Evolutionary conservation across 2,329 filamentous ascomycete genomes (phyloP).

Genomic region (Cylindrodendrum hubeiense): DNA sequence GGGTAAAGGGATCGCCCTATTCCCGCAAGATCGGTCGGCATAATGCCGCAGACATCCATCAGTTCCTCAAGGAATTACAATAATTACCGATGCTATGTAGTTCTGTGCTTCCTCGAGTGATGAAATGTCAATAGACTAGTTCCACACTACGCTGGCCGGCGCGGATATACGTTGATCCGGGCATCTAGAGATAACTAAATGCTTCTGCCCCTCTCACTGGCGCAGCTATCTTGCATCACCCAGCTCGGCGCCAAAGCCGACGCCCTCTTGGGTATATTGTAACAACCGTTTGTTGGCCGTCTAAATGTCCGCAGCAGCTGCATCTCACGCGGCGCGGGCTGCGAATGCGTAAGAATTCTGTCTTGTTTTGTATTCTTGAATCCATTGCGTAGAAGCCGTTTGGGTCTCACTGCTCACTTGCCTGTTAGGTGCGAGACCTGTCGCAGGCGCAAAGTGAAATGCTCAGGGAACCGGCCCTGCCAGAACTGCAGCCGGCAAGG

Average conservation of each 20-base stretch:
- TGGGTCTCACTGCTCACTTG: neutral
- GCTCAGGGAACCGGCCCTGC: conserved; percentile 44
- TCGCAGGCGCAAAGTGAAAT: conserved; percentile 46
- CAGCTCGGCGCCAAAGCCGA: neutral
- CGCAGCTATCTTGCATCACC: neutral
- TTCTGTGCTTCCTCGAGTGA: no score
- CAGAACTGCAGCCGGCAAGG: conserved; percentile 39
- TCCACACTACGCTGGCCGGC: neutral
- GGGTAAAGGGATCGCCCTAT: neutral
- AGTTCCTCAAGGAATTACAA: neutral
- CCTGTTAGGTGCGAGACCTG: conserved; percentile 39
- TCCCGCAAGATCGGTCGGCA: neutral
- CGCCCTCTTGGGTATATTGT: neutral
- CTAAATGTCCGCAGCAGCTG: conserved; percentile 15
- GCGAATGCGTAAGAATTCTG: conserved; percentile 31
- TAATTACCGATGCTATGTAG: no score
- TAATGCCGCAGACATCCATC: neutral
- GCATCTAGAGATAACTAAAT: neutral
- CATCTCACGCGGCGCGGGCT: conserved; percentile 28
- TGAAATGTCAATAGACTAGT: no score
- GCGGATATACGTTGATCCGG: neutral
- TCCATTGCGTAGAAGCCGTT: neutral
- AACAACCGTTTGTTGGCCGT: neutral
- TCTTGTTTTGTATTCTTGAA: neutral
- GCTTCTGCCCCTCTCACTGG: neutral